These are phyloP conservation scores for Senecio squalidus DNA, from an alignment of 140 eudicot genomes.

Conservation along the genomic window DNA sequence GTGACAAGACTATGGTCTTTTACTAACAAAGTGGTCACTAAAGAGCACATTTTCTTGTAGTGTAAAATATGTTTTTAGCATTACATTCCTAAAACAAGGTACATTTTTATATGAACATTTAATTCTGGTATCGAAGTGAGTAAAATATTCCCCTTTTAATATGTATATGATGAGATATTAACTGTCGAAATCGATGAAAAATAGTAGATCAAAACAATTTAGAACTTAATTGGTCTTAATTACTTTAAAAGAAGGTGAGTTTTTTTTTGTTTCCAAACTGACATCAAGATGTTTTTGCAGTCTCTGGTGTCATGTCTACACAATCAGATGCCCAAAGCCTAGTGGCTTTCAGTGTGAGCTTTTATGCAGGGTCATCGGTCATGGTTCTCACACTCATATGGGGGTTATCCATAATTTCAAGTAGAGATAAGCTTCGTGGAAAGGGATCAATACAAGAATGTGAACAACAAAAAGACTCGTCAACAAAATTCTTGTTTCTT, in stretches of 20 bases:
- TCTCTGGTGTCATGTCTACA: neutral
- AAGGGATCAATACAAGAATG: neutral
- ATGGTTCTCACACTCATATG: slow-evolving; percentile 18
- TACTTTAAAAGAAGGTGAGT: neutral
- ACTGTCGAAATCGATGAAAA: too few species aligned
- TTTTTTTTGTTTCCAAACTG: neutral
- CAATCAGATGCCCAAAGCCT: slow-evolving; percentile 13
- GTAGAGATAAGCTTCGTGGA: slow-evolving; percentile 9
- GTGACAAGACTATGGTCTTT: too few species aligned
- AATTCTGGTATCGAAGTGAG: too few species aligned
- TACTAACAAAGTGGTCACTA: too few species aligned
- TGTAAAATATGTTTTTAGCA: too few species aligned
- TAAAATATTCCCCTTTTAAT: too few species aligned
- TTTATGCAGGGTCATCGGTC: slow-evolving; percentile 24
- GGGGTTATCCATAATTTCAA: slow-evolving; percentile 15
- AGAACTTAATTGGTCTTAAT: too few species aligned
- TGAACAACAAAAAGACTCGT: neutral
- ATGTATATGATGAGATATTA: too few species aligned
- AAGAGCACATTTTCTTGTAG: too few species aligned
- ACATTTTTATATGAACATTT: too few species aligned
- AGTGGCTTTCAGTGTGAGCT: slow-evolving; percentile 19
- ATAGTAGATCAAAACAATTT: too few species aligned
- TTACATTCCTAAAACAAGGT: too few species aligned
- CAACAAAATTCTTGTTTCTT: neutral
- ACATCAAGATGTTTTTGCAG: neutral